Evolutionary conservation across 2,329 filamentous ascomycete genomes (phyloP).

Genomic region (Emmonsiellopsis sp.): DNA sequence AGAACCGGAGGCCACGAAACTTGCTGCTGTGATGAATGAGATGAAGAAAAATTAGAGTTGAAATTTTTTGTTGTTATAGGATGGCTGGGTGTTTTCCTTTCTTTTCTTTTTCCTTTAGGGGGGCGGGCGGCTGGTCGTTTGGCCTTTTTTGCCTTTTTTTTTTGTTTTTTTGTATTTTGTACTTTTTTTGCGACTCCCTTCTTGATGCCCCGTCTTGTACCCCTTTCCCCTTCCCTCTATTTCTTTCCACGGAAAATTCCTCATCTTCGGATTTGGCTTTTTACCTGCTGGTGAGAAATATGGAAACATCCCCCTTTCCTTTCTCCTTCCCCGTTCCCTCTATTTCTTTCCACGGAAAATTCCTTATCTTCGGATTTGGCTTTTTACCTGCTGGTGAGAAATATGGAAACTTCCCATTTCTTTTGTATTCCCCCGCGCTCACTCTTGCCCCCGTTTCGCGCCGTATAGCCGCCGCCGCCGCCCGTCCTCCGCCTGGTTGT

Average conservation of each 20-base stretch:
- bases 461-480: background rate
- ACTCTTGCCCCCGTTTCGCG: too few relatives aligned
- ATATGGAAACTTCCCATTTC: too few relatives aligned
- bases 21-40: constrained; percentile 34
- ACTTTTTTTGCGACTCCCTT: background rate
- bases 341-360: background rate
- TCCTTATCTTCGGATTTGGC: background rate
- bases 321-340: too few relatives aligned
- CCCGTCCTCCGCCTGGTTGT: background rate
- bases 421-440: too few relatives aligned
- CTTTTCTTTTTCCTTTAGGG: background rate
- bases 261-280: background rate
- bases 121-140: background rate
- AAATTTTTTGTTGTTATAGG: constrained; percentile 1
- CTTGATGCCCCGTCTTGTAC: background rate
- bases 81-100: background rate
- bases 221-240: background rate
- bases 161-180: background rate
- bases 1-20: constrained; percentile 39
- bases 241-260: background rate
- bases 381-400: background rate
- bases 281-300: background rate
- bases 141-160: background rate
- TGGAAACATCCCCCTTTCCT: too few relatives aligned
- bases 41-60: constrained; percentile 36